Base-by-base conservation (phyloP, 352 stramenopile genomes). In the Pythium periplocum region DNA sequence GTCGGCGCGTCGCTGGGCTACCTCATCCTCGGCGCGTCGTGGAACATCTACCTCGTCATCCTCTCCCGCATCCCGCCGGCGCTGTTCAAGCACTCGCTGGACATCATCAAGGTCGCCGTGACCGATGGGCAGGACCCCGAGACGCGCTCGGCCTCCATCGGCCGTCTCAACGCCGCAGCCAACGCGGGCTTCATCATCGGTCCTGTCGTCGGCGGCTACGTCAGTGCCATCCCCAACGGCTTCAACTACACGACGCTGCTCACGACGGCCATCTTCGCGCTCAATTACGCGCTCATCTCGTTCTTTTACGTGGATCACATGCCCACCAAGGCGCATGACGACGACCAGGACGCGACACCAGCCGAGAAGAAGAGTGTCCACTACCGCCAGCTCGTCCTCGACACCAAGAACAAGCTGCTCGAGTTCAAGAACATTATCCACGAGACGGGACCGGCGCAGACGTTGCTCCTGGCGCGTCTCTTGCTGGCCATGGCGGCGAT, bases 161-260 rank as follows among this genome's bases (percentile, higher is more conserved):
- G 82, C 2, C 69, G 69, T n/a, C 74, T 92, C 43, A 89, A 92
- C 43, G 82, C 78, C 9, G 78, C 74, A 2, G 72, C 79, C 41
- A 92, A 74, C 47, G 77, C 78, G 3, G 82, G 82, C 47, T 92
- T 92, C 57, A 90, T 92, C 52, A 58, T 92, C 45, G 82, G 82
- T 0, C 82, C 82, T 1, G 59, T 85, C 32, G 40, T 92, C 54
- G 82, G 82, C 30, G 82, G 82, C 43, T 89, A 83, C 57, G 68
- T 92, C 30, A 82, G 82, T 46, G 58, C 68, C 6, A 62, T 87
- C 32, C 78, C 78, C 5, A 73, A 87, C 41, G 82, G 82, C 33
- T 92, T 92, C 64, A 86, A 89, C 73, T 86, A 87, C 66, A 89
- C 82, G 47, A 70, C 82, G 36, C 64, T 92, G 58, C 66, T 92